phyloP scores from a whole-genome alignment of 2,329 filamentous ascomycete genomes.

The Diaporthe citri region DNA sequence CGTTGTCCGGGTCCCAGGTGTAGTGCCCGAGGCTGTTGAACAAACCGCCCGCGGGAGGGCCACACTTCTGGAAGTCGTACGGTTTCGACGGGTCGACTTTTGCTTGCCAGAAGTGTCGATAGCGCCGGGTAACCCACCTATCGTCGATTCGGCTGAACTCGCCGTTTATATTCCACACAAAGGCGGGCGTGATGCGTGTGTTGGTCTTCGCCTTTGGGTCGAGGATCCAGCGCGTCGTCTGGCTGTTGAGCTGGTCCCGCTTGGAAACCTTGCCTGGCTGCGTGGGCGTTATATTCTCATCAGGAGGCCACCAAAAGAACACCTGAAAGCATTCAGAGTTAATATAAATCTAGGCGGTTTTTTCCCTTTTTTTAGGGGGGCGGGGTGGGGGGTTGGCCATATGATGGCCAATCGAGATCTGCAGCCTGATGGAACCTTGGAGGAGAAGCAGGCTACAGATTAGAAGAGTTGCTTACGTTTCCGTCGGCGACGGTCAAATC shows the following conservation, averaged over 20 bases:
- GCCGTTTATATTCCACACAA: conserved; percentile 57
- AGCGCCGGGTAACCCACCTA: conserved; percentile 57
- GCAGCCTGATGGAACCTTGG: too few relatives aligned
- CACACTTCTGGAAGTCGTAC: conserved; percentile 60
- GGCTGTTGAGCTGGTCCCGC: conserved; percentile 53
- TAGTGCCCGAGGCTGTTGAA: conserved; percentile 63
- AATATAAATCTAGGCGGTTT: too few relatives aligned
- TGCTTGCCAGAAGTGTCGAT: conserved; percentile 61
- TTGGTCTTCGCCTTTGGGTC: conserved; percentile 52
- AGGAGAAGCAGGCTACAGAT: too few relatives aligned
- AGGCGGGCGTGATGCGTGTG: conserved; percentile 52
- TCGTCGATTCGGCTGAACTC: conserved; percentile 65
- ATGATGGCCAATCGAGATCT: too few relatives aligned
- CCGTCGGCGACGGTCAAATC: conserved; percentile 57
- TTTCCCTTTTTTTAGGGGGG: too few relatives aligned
- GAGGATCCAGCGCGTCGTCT: conserved; percentile 56
- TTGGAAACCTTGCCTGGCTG: conserved; percentile 42
- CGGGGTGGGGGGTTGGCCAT: too few relatives aligned
- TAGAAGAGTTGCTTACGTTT: conserved; percentile 49
- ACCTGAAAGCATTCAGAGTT: conserved; percentile 37
- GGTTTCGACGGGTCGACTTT: conserved; percentile 52
- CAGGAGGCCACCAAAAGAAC: conserved; percentile 60
- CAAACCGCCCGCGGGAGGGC: conserved; percentile 56
- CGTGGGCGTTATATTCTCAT: conserved; percentile 39
- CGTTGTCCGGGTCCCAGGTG: conserved; percentile 50